A percentile compares a stretch with the other conserved stretches of the same genome.
Evolutionary conservation across 768 basidiomycete genomes (phyloP).

Genomic region (Astraeus odoratus): DNA sequence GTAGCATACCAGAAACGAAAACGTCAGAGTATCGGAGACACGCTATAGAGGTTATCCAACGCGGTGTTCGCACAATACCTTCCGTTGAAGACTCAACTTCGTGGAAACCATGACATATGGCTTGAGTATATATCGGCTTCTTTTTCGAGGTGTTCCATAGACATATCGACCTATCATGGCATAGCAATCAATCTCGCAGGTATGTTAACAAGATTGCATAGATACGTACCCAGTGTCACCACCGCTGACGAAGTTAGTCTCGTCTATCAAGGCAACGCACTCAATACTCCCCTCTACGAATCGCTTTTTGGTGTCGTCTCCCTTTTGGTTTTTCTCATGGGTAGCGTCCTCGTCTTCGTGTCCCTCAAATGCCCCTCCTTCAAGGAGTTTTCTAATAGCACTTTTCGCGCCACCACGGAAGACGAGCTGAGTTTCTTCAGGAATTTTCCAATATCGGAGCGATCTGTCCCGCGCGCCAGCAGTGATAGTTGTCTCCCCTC

Average conservation of each 20-base stretch:
- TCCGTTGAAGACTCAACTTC: constrained; percentile 66
- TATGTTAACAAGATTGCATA: not conserved
- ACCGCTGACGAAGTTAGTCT: constrained; percentile 85
- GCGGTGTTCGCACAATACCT: constrained; percentile 66
- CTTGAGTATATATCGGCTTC: constrained; percentile 85
- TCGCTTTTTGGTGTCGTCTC: constrained; percentile 24
- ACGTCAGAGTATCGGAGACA: constrained; percentile 83
- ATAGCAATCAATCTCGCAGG: not conserved
- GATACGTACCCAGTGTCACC: constrained; percentile 88
- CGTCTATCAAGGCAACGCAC: constrained; percentile 91
- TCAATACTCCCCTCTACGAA: constrained; percentile 92
- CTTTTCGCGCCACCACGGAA: constrained; percentile 93
- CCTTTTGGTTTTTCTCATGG: constrained; percentile 32
- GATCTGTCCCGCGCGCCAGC: constrained; percentile 91
- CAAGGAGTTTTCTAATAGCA: constrained; percentile 70
- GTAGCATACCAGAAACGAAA: constrained; percentile 72
- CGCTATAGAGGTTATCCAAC: constrained; percentile 88
- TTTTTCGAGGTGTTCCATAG: constrained; percentile 92
- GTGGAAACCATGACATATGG: constrained; percentile 83
- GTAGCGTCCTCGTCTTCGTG: constrained; percentile 41
- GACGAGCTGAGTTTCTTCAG: constrained; percentile 91
- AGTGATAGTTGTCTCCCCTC: constrained; percentile 78
- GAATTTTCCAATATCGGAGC: constrained; percentile 91
- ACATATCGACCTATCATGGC: constrained; percentile 57
- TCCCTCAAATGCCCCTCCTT: constrained; percentile 64